Evolutionary conservation across 208 protist species (phyloP).

Genomic region (Leishmania gerbilli): DNA sequence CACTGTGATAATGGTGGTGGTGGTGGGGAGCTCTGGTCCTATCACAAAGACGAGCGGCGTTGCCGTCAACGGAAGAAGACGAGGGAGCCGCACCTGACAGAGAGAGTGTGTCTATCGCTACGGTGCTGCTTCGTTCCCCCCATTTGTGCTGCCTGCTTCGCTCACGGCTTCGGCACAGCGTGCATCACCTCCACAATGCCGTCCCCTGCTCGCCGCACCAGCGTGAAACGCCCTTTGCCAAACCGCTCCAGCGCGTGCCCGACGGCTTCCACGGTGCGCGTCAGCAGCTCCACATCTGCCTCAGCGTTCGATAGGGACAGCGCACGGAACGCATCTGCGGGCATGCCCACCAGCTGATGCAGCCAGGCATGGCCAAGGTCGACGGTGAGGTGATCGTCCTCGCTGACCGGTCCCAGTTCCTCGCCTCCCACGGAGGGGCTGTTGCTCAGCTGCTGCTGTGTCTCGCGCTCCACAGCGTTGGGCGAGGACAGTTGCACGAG

Average conservation of each 20-base stretch:
- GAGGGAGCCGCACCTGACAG: neutral
- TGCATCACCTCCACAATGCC: conserved; percentile 50
- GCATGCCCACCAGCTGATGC: conserved; percentile 56
- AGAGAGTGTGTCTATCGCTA: neutral
- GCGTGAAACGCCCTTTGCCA: conserved; percentile 41
- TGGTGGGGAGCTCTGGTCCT: neutral
- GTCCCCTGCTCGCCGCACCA: conserved; percentile 41
- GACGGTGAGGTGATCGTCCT: conserved; percentile 38
- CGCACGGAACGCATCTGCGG: conserved; percentile 38
- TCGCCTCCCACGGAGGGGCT: neutral
- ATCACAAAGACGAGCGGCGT: neutral
- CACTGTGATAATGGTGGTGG: neutral
- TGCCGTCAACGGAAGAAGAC: neutral
- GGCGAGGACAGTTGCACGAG: conserved; percentile 50
- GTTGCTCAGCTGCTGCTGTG: conserved; percentile 19
- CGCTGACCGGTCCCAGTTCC: neutral
- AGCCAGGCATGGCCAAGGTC: conserved; percentile 76
- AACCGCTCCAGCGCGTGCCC: conserved; percentile 53
- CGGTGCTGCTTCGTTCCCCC: neutral
- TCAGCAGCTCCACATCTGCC: conserved; percentile 39
- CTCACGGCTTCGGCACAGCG: conserved; percentile 15
- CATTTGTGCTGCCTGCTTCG: neutral
- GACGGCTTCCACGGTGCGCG: conserved; percentile 43
- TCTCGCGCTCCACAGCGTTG: conserved; percentile 24
- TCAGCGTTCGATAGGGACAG: conserved; percentile 37